Evolutionary conservation across 140 eudicot species (phyloP).

Genomic region (Artemisia princeps): DNA sequence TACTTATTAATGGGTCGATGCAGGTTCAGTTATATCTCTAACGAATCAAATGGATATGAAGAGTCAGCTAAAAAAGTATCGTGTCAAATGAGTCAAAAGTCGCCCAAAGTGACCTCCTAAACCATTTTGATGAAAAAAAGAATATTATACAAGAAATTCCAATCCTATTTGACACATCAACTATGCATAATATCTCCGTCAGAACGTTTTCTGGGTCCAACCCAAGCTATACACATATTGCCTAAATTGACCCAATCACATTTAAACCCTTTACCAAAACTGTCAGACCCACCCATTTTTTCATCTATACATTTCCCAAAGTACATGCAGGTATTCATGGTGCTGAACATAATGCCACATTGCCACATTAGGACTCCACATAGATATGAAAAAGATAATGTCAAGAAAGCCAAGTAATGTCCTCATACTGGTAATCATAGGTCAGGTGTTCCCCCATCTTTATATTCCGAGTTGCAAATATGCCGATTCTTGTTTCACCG

Average conservation of each 20-base stretch:
- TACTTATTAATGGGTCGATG: neutral
- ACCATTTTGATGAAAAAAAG: too few relatives aligned
- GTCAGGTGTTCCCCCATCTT: slow-evolving; percentile 86
- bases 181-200: too few relatives aligned
- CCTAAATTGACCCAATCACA: too few relatives aligned
- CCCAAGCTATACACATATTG: too few relatives aligned
- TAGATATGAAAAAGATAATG: slow-evolving; percentile 9
- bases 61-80: neutral
- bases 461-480: slow-evolving; percentile 80
- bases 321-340: neutral
- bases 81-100: neutral
- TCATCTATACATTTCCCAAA: neutral
- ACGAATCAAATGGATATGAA: neutral
- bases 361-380: slow-evolving; percentile 11
- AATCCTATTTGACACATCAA: too few relatives aligned
- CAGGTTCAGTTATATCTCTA: neutral
- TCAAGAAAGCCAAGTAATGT: slow-evolving; percentile 8
- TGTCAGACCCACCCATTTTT: too few relatives aligned
- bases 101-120: too few relatives aligned
- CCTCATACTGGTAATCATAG: slow-evolving; percentile 88
- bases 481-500: slow-evolving; percentile 95
- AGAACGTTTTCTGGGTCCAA: too few relatives aligned
- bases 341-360: neutral
- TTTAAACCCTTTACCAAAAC: too few relatives aligned
- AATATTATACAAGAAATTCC: too few relatives aligned